Evolutionary conservation across 2,329 filamentous ascomycete species (phyloP), one percentile per base, ranked within the genome.

Genomic region (Dactylellina parvicollis): DNA sequence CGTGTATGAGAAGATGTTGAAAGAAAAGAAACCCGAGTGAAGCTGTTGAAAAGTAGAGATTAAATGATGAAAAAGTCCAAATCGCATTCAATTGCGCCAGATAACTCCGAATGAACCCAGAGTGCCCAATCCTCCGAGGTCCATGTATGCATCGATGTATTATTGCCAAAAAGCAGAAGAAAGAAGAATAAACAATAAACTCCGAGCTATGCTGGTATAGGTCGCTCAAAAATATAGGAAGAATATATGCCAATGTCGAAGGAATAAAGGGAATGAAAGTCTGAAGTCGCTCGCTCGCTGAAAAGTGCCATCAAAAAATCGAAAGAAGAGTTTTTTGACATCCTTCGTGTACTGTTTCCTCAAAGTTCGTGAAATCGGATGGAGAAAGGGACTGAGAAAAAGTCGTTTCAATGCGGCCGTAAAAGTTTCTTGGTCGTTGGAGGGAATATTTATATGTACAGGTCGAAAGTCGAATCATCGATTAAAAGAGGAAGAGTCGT

Each of bases 191-290:
- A 61, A n/a, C n/a, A n/a, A 61, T 70, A 56, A 60, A 70, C 65
- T 70, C 65, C 65, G 30, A 70, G 49, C 38, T 55, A 70, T 70
- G 65, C 65, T 70, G 65, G 65, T 70, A 70, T 70, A 70, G 34
- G 56, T 70, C 65, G 65, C 65, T 70, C 42, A 26, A 20, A 54
- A 44, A 42, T 10, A 52, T n/a, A 52, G 2, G 54, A 42, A 36
- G 10, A 52, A 34, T 18, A 49, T 47, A 62, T 70, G 56, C 56
- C 40, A 52, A 40, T 61, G 36, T 59, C 26, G 50, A 47, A 44
- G 55, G 55, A 52, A 16, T 22, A 34, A 14, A 32, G 34, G 47
- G 34, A 46, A 18, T 46, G 56, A 47, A 64, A 50, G 24, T n/a
- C n/a, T n/a, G n/a, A n/a, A 55, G 54, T 60, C 22, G 55, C 65